A percentile compares a stretch with the other conserved stretches of the same genome.
These are phyloP conservation scores for Chytriomyces sp. DNA, from an alignment of 192 early-diverging fungal species.

Conservation along the genomic window DNA sequence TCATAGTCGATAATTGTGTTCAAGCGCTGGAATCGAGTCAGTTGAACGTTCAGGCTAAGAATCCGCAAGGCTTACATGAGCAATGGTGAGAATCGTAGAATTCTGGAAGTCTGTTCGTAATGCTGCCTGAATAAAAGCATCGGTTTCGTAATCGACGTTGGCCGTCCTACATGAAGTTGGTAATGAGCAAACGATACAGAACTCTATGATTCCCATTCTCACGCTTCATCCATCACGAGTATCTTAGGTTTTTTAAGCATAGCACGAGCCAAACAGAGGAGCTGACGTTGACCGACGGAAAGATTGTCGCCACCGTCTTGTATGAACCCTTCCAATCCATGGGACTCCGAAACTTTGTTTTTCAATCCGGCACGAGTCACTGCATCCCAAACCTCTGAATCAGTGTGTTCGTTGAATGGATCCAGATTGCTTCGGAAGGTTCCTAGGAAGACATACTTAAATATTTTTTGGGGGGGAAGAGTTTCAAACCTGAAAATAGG, in stretches of 20 bases:
- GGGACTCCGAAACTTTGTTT: constrained; percentile 51
- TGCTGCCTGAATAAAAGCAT: constrained; percentile 70
- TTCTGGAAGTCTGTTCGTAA: constrained; percentile 53
- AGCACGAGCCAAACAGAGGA: constrained; percentile 60
- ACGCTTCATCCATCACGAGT: constrained; percentile 57
- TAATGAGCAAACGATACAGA: constrained; percentile 52
- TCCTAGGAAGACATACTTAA: constrained; percentile 54
- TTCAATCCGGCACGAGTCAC: constrained; percentile 69
- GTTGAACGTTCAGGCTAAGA: no score
- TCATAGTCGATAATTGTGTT: constrained; percentile 31
- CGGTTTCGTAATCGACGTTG: constrained; percentile 80
- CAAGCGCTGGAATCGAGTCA: neutral
- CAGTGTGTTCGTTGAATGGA: constrained; percentile 63
- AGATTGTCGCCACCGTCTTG: constrained; percentile 85
- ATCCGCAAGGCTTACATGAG: constrained; percentile 11
- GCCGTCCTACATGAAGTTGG: constrained; percentile 60
- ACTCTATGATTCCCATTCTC: constrained; percentile 53
- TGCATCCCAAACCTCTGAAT: constrained; percentile 69
- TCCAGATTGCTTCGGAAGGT: constrained; percentile 69
- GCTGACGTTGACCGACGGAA: constrained; percentile 72
- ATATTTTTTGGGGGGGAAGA: constrained; percentile 33
- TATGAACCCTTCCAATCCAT: constrained; percentile 65
- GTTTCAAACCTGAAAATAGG: constrained; percentile 37
- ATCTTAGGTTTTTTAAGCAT: constrained; percentile 51
- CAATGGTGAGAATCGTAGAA: constrained; percentile 53